Conservation (phyloP, 495 filamentous ascomycete genomes). For the Thermothielavioides terrestris region DNA sequence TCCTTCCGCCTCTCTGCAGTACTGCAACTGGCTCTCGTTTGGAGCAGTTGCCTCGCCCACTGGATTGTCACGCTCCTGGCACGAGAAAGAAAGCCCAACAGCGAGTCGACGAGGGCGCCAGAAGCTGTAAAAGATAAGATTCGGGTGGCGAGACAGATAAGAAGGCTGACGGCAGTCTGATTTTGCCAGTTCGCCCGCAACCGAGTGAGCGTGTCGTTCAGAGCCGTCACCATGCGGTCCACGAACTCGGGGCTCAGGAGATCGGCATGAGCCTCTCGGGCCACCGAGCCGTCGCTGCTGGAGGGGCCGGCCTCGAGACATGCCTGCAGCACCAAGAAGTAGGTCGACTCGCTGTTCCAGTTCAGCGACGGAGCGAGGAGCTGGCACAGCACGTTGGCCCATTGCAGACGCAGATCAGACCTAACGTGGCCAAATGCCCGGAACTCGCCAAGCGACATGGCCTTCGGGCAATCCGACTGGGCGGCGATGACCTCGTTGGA, state of each 20-base stretch:
- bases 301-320: conserved; percentile 41
- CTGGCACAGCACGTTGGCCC: conserved; percentile 47
- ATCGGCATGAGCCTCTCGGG: conserved; percentile 3
- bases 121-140: conserved; percentile 10
- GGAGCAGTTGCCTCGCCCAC: conserved; percentile 11
- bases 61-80: conserved; percentile 4
- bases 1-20: neutral
- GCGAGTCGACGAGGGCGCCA: neutral
- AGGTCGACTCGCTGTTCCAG: conserved; percentile 39
- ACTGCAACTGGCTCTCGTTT: neutral
- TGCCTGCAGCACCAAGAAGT: conserved; percentile 41
- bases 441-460: conserved; percentile 44
- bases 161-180: conserved; percentile 8
- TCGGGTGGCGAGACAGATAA: conserved; percentile 12
- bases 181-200: conserved; percentile 19
- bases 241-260: neutral
- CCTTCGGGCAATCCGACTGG: conserved; percentile 33
- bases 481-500: conserved; percentile 40
- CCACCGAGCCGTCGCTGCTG: neutral
- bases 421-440: conserved; percentile 41
- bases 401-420: conserved; percentile 42
- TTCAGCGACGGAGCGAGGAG: conserved; percentile 39
- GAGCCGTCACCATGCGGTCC: neutral
- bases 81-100: conserved; percentile 8
- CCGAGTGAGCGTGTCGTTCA: conserved; percentile 5